A percentile compares a stretch with the other conserved stretches of the same genome.
These are phyloP conservation scores for Metschnikowia colocasiae DNA, from an alignment of 805 yeast genomes.

Conservation along the genomic window DNA sequence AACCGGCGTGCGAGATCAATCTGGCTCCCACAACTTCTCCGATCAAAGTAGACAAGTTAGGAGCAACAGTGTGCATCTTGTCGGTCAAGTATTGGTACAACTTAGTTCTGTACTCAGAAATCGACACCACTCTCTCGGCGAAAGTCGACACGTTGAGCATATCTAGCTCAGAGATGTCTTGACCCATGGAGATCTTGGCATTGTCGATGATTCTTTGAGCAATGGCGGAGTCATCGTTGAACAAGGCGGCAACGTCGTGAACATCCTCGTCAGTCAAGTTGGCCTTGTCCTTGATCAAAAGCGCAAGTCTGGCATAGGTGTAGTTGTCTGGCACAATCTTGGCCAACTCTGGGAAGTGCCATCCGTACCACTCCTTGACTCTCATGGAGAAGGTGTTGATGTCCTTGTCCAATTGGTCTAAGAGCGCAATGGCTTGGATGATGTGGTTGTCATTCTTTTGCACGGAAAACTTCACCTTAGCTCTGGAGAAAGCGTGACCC, in stretches of 20 bases:
- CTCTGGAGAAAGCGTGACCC: conserved; percentile 98
- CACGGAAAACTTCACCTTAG: conserved; percentile 97
- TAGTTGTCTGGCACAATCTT: conserved; percentile 88
- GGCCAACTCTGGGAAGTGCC: conserved; percentile 98
- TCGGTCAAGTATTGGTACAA: conserved; percentile 84
- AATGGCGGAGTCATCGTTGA: conserved; percentile 83
- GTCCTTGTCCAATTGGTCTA: conserved; percentile 97
- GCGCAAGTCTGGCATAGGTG: conserved; percentile 75
- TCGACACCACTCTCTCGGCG: conserved; percentile 89
- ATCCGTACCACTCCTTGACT: conserved; percentile 97
- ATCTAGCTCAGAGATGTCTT: conserved; percentile 92
- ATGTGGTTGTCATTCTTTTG: conserved; percentile 99
- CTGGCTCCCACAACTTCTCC: conserved; percentile 99
- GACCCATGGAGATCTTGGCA: conserved; percentile 98
- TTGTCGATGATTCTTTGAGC: conserved; percentile 92
- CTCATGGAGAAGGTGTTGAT: conserved; percentile 97
- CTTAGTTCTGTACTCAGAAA: conserved; percentile 84
- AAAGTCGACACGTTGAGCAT: conserved; percentile 87
- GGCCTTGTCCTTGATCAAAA: conserved; percentile 83
- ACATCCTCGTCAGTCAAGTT: conserved; percentile 86
- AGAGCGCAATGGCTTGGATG: conserved; percentile 95
- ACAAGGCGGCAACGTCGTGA: conserved; percentile 87
- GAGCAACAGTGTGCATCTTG: conserved; percentile 97
- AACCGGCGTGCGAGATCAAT: conserved; percentile 95
- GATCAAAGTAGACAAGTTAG: conserved; percentile 70